Conservation (phyloP, 2,329 filamentous ascomycete genomes). For the Cladorrhinum sp. region DNA sequence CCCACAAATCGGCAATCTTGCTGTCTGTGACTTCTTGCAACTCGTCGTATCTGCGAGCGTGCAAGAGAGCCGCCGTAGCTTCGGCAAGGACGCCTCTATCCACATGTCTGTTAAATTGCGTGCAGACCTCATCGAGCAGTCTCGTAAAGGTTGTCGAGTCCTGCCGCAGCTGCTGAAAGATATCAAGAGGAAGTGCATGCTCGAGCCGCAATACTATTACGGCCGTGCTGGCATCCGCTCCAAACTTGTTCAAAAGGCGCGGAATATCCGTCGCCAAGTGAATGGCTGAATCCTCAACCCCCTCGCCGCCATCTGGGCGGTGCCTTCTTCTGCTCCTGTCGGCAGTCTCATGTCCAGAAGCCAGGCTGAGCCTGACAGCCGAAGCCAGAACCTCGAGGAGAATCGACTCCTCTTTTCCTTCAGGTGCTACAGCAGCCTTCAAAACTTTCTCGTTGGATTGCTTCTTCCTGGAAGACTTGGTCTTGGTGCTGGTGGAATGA, state of each 20-base stretch:
- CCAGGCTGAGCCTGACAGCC: slow-evolving; percentile 71
- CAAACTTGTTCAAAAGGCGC: slow-evolving; percentile 85
- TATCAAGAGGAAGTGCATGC: slow-evolving; percentile 79
- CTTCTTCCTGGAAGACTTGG: slow-evolving; percentile 25
- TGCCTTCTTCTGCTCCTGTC: slow-evolving; percentile 57
- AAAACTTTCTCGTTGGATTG: slow-evolving; percentile 55
- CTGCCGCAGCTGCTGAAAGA: slow-evolving; percentile 85
- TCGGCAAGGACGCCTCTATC: slow-evolving; percentile 82
- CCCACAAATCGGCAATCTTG: slow-evolving; percentile 81
- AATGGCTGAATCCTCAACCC: slow-evolving; percentile 74
- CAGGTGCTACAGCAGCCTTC: slow-evolving; percentile 69
- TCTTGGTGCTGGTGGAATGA: slow-evolving; percentile 62
- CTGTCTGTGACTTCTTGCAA: slow-evolving; percentile 79
- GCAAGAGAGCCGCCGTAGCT: slow-evolving; percentile 76
- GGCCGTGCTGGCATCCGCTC: slow-evolving; percentile 81
- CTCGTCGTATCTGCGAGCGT: slow-evolving; percentile 83
- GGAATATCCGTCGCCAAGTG: slow-evolving; percentile 78
- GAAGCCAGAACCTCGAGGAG: slow-evolving; percentile 84
- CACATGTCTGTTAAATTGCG: slow-evolving; percentile 90
- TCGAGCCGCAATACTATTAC: slow-evolving; percentile 82
- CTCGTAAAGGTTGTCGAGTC: slow-evolving; percentile 76
- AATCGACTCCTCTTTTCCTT: slow-evolving; percentile 74
- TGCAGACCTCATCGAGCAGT: slow-evolving; percentile 85
- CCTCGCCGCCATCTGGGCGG: slow-evolving; percentile 63
- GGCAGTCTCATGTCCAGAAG: slow-evolving; percentile 59